Conservation (phyloP, 257 asterid genomes). For the Ocimum tenuiflorum region DNA sequence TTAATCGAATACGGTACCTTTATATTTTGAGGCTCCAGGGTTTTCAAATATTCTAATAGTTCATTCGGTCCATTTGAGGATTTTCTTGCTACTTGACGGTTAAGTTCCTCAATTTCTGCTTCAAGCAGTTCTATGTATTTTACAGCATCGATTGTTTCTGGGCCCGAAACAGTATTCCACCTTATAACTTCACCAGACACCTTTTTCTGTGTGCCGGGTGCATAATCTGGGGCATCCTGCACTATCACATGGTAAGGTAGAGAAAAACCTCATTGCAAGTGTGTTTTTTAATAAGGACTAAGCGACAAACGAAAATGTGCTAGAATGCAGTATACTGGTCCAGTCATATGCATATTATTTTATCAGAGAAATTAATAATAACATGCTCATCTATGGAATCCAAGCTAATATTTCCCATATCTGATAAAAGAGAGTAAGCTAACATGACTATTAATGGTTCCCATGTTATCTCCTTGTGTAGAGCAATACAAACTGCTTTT, state of each 20-base stretch:
- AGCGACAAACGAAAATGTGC: neutral
- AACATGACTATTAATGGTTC: no score
- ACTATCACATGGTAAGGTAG: slow-evolving; percentile 18
- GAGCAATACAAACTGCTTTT: no score
- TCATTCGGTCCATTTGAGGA: slow-evolving; percentile 65
- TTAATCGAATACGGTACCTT: no score
- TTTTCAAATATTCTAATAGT: slow-evolving; percentile 75
- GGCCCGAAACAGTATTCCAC: slow-evolving; percentile 87
- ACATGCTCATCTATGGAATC: neutral
- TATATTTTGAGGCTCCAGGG: slow-evolving; percentile 94
- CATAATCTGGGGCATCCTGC: slow-evolving; percentile 81
- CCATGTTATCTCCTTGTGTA: no score
- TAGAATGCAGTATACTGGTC: neutral
- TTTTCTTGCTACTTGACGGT: slow-evolving; percentile 73
- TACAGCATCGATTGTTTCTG: slow-evolving; percentile 81
- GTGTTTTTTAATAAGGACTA: neutral
- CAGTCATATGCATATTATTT: slow-evolving; percentile 3
- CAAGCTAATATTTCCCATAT: slow-evolving; percentile 4
- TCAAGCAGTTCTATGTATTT: slow-evolving; percentile 95
- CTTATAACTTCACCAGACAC: slow-evolving; percentile 93
- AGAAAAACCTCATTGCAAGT: slow-evolving; percentile 1
- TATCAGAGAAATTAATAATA: neutral
- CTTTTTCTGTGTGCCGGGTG: slow-evolving; percentile 92
- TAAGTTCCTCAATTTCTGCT: slow-evolving; percentile 94
- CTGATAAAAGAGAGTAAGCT: no score